phyloP scores from a whole-genome alignment of 169 alveolate species.

The Cystoisospora suis region DNA sequence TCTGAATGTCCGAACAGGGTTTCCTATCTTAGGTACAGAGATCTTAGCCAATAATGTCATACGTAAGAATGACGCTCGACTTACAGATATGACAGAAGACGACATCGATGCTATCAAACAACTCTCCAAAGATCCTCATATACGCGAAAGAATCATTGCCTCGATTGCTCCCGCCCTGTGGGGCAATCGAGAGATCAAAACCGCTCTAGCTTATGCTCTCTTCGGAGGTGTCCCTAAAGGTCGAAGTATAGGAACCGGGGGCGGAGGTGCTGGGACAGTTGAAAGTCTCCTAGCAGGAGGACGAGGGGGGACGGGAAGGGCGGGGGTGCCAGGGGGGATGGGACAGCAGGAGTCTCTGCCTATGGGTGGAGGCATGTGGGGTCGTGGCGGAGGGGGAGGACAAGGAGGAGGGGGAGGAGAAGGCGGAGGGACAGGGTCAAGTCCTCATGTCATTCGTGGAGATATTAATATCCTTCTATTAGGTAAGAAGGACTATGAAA shows the following conservation, averaged over 20 bases:
- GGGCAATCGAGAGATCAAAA: constrained; percentile 94
- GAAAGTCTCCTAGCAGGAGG: neutral
- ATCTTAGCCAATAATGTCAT: constrained; percentile 44
- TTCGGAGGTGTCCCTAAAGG: constrained; percentile 94
- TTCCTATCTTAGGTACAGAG: constrained; percentile 59
- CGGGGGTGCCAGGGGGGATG: neutral
- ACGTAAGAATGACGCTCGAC: constrained; percentile 26
- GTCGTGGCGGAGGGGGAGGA: neutral
- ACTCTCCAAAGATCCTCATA: constrained; percentile 90
- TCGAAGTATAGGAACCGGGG: constrained; percentile 56
- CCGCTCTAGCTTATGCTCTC: constrained; percentile 91
- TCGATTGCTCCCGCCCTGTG: constrained; percentile 98
- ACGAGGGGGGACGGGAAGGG: neutral
- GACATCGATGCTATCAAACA: constrained; percentile 37
- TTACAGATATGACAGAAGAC: constrained; percentile 54
- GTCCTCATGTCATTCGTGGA: constrained; percentile 97
- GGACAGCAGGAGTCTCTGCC: neutral
- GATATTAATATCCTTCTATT: constrained; percentile 95
- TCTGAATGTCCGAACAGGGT: constrained; percentile 93
- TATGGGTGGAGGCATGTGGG: neutral
- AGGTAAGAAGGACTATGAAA: constrained; percentile 78
- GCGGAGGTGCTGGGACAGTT: neutral
- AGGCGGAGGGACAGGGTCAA: neutral
- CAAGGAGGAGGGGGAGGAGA: neutral
- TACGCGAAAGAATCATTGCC: constrained; percentile 92